A percentile compares a stretch with the other conserved stretches of the same genome.
Conservation (phyloP, 2,329 filamentous ascomycete species). For the Escovopsis weberi region DNA sequence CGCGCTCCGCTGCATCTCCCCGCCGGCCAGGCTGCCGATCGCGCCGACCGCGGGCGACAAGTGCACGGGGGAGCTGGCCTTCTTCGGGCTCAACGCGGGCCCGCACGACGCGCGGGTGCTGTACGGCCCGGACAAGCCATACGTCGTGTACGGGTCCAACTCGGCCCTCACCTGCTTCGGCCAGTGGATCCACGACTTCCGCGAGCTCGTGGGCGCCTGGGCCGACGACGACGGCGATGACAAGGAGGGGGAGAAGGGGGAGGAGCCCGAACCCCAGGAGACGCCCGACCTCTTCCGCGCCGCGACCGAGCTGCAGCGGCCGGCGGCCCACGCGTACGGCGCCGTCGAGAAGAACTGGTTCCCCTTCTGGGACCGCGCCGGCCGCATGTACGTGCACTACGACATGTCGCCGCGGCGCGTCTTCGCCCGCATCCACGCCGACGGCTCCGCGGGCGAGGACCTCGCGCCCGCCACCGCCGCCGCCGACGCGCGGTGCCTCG, state of each 20-base stretch:
- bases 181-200: constrained; percentile 40
- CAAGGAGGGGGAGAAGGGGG: not conserved
- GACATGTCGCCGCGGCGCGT: constrained; percentile 34
- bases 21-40: constrained; percentile 29
- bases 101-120: constrained; percentile 46
- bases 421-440: constrained; percentile 29
- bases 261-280: constrained; percentile 2
- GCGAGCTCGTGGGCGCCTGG: constrained; percentile 31
- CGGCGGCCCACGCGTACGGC: constrained; percentile 20
- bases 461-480: constrained; percentile 22
- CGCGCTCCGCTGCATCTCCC: constrained; percentile 27
- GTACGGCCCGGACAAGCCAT: constrained; percentile 34
- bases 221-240: constrained; percentile 12
- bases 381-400: constrained; percentile 35
- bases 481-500: constrained; percentile 31
- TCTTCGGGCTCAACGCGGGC: constrained; percentile 30
- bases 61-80: constrained; percentile 29
- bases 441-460: constrained; percentile 33
- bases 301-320: constrained; percentile 37
- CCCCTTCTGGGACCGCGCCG: constrained; percentile 39
- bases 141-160: constrained; percentile 40
- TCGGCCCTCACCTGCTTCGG: constrained; percentile 40
- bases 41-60: constrained; percentile 27
- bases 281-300: constrained; percentile 18
- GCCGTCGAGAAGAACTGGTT: constrained; percentile 49